These are phyloP conservation scores for Trichoderma guizhouense DNA, from an alignment of 2,329 filamentous ascomycete species.

Conservation along the genomic window DNA sequence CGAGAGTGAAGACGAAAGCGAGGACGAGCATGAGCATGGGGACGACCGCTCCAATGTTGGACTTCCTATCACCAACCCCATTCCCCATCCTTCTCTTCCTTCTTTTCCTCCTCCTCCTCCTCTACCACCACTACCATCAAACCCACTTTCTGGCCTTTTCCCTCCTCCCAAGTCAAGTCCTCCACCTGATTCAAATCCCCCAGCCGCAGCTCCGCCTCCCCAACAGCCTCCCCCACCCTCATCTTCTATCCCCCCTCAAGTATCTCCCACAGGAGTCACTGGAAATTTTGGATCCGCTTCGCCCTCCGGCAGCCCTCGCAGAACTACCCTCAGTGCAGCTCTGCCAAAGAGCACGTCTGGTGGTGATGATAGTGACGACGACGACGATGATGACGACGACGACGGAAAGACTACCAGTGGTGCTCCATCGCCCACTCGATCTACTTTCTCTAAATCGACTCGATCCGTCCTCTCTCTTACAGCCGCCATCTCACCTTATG, in stretches of 20 bases:
- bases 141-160: not conserved
- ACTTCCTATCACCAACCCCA: not conserved
- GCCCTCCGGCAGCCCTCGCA: not conserved
- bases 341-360: not conserved
- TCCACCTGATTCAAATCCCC: not conserved
- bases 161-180: not conserved
- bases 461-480: not conserved
- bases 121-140: not conserved
- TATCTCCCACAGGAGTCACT: not conserved
- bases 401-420: not conserved
- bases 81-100: not conserved
- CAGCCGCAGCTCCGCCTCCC: not conserved
- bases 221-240: not conserved
- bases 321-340: not conserved
- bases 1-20: not conserved
- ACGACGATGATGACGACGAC: not conserved
- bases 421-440: not conserved
- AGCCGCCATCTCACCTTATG: not conserved
- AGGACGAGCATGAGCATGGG: not conserved
- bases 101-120: not conserved
- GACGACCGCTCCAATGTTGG: not conserved
- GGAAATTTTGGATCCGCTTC: not conserved
- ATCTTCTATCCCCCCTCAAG: not conserved
- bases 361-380: not conserved
- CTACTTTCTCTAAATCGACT: not conserved